These are phyloP conservation scores for Aspergillus piperis DNA, from an alignment of 2,329 filamentous ascomycete species.

Conservation along the genomic window DNA sequence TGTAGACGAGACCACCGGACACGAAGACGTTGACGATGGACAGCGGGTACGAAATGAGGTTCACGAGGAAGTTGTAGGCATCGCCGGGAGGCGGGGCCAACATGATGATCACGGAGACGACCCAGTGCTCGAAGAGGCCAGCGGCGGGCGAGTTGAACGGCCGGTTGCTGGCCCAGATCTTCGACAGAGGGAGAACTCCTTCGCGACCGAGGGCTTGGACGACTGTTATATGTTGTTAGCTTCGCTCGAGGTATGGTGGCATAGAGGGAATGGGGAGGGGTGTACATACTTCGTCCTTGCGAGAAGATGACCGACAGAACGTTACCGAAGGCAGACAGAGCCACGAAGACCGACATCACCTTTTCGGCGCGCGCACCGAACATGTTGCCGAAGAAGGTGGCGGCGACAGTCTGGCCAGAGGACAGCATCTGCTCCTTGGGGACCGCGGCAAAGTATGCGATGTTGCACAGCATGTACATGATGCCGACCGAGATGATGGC, in stretches of 20 bases:
- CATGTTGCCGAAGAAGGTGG: slow-evolving; percentile 61
- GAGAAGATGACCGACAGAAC: slow-evolving; percentile 59
- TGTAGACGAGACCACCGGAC: slow-evolving; percentile 50
- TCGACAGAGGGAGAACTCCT: slow-evolving; percentile 65
- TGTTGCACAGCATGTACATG: slow-evolving; percentile 59
- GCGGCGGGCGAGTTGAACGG: slow-evolving; percentile 67
- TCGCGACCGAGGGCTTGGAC: slow-evolving; percentile 67
- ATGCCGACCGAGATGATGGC: slow-evolving; percentile 58
- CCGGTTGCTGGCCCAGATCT: slow-evolving; percentile 68
- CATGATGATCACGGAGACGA: slow-evolving; percentile 65
- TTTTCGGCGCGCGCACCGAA: slow-evolving; percentile 58
- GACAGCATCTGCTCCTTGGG: slow-evolving; percentile 57
- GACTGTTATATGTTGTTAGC: slow-evolving; percentile 25
- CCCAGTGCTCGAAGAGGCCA: slow-evolving; percentile 62
- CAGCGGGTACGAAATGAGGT: slow-evolving; percentile 44
- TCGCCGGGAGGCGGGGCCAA: slow-evolving; percentile 67
- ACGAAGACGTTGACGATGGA: slow-evolving; percentile 56
- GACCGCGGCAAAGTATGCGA: slow-evolving; percentile 62
- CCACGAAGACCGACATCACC: slow-evolving; percentile 63
- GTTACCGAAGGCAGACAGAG: slow-evolving; percentile 63
- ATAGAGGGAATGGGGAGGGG: too few relatives aligned
- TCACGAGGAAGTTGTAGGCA: slow-evolving; percentile 64
- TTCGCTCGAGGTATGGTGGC: neutral
- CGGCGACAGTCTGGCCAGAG: slow-evolving; percentile 58
- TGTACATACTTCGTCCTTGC: slow-evolving; percentile 40